phyloP scores from a whole-genome alignment of 2,329 filamentous ascomycete genomes.

The Colletotrichum salicis region DNA sequence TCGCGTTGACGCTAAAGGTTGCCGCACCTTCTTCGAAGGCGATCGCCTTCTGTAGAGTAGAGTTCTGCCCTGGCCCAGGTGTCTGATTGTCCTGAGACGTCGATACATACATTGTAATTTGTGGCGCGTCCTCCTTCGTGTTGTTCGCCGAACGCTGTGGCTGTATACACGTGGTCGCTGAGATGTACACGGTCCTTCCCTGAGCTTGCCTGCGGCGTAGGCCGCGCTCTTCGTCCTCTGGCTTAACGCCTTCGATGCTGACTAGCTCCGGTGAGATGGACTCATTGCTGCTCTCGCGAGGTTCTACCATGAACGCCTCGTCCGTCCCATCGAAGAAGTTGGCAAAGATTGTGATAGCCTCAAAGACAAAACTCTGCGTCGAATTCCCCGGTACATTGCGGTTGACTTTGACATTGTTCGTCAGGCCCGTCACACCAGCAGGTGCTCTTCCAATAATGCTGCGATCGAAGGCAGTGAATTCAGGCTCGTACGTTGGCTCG shows the following conservation, averaged over 20 bases:
- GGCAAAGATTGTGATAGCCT: constrained; percentile 63
- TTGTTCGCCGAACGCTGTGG: constrained; percentile 66
- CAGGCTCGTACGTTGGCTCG: constrained; percentile 63
- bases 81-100: constrained; percentile 69
- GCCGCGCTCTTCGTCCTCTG: constrained; percentile 33
- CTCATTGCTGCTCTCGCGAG: constrained; percentile 40
- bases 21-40: constrained; percentile 76
- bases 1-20: constrained; percentile 69
- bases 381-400: constrained; percentile 72
- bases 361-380: constrained; percentile 73
- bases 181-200: constrained; percentile 75
- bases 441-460: constrained; percentile 72
- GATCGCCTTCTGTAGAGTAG: constrained; percentile 55
- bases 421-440: constrained; percentile 58
- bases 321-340: constrained; percentile 39
- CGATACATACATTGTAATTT: constrained; percentile 83
- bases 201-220: constrained; percentile 41
- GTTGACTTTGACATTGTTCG: constrained; percentile 72
- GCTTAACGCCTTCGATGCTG: constrained; percentile 32
- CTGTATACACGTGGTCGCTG: constrained; percentile 86
- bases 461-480: constrained; percentile 70
- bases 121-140: constrained; percentile 65
- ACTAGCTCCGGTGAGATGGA: constrained; percentile 37
- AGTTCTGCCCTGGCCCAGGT: constrained; percentile 70
- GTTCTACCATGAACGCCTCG: constrained; percentile 7